phyloP scores from a whole-genome alignment of 495 filamentous ascomycete species.

The Hypoxylon intermedium region DNA sequence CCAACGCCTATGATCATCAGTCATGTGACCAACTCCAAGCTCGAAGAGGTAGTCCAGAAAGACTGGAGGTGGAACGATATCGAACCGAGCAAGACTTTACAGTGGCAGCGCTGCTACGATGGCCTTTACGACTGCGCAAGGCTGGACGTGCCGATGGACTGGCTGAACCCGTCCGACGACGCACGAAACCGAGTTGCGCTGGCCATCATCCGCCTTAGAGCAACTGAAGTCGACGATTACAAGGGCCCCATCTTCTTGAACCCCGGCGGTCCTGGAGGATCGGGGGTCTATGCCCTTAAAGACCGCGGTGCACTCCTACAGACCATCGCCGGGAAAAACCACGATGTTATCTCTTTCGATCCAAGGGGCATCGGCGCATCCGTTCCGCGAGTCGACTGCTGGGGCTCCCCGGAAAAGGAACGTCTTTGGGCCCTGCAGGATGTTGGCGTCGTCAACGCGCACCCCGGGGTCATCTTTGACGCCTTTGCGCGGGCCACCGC shows the following conservation, averaged over 20 bases:
- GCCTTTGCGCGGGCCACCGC: conserved; percentile 48
- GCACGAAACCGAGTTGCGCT: conserved; percentile 44
- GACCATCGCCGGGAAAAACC: conserved; percentile 53
- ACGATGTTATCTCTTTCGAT: conserved; percentile 61
- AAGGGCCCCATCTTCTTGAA: conserved; percentile 61
- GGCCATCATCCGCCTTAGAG: conserved; percentile 55
- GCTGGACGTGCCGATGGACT: conserved; percentile 58
- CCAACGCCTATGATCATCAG: neutral
- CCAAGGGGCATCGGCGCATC: conserved; percentile 57
- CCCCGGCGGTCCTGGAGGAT: conserved; percentile 61
- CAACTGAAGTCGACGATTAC: conserved; percentile 45
- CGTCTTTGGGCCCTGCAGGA: conserved; percentile 49
- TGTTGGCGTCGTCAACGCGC: conserved; percentile 48
- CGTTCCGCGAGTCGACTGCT: conserved; percentile 54
- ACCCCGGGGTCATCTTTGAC: conserved; percentile 50
- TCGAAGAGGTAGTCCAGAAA: neutral
- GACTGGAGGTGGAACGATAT: conserved; percentile 45
- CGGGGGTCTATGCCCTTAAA: conserved; percentile 50
- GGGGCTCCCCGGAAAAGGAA: conserved; percentile 43
- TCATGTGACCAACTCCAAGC: neutral
- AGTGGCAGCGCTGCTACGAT: conserved; percentile 48
- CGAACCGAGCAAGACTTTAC: conserved; percentile 41
- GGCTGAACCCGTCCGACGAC: conserved; percentile 49
- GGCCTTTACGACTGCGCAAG: conserved; percentile 50
- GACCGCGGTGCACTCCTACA: conserved; percentile 51